A percentile compares a stretch with the other conserved stretches of the same genome.
These are phyloP conservation scores for Phytopythium litorale DNA, from an alignment of 352 stramenopile genomes.

Conservation along the genomic window DNA sequence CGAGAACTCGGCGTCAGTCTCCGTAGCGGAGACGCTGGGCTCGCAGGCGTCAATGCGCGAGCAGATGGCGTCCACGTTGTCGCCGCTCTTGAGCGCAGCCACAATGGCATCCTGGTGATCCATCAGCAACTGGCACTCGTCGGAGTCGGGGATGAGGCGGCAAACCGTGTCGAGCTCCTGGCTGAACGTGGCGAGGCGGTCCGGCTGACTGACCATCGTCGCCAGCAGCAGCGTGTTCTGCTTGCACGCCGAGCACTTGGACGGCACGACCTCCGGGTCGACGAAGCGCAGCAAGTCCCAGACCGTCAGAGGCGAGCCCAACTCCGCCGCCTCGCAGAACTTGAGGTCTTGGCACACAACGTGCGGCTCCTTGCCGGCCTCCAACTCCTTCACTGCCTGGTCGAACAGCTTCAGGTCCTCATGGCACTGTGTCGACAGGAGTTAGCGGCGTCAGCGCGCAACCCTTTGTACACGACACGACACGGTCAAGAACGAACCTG, in stretches of 20 bases:
- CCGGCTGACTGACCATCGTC: constrained; percentile 37
- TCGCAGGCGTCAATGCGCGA: constrained; percentile 39
- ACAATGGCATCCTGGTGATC: constrained; percentile 48
- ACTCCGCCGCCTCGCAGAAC: constrained; percentile 28
- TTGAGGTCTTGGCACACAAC: constrained; percentile 53
- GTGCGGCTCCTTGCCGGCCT: constrained; percentile 54
- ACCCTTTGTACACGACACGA: not conserved
- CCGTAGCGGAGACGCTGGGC: not conserved
- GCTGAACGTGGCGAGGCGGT: constrained; percentile 47
- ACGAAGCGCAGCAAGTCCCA: constrained; percentile 39
- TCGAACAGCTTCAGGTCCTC: constrained; percentile 68
- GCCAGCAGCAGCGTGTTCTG: constrained; percentile 55
- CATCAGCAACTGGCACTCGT: constrained; percentile 54
- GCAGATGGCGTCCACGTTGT: constrained; percentile 52
- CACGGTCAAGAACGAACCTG: constrained; percentile 23
- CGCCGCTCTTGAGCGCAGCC: constrained; percentile 41
- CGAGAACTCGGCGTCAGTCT: constrained; percentile 38
- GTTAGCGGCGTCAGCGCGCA: not conserved
- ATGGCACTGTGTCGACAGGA: constrained; percentile 38
- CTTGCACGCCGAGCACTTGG: constrained; percentile 50
- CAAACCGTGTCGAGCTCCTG: constrained; percentile 48
- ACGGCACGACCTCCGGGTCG: constrained; percentile 31
- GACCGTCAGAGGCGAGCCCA: constrained; percentile 14
- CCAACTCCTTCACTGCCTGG: constrained; percentile 36
- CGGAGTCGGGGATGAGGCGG: constrained; percentile 50